phyloP scores from a whole-genome alignment of 768 basidiomycete species.

The Lactarius akahatsu region DNA sequence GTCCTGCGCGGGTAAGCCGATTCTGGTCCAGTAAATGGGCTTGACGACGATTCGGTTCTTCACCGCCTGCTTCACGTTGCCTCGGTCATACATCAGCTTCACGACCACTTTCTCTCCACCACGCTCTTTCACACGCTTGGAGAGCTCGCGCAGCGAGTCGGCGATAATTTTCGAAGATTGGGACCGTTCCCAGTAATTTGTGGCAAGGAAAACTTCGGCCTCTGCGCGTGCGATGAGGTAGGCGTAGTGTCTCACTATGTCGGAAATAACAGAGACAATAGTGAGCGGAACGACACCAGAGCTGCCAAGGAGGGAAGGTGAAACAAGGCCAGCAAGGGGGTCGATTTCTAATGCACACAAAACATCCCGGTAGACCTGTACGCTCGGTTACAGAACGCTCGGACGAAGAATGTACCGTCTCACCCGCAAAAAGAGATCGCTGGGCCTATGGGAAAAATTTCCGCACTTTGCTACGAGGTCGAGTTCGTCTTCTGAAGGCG shows the following conservation, averaged over 20 bases:
- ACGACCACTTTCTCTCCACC: conserved; percentile 51
- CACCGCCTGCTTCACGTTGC: conserved; percentile 51
- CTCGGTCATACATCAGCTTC: conserved; percentile 71
- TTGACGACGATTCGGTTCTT: conserved; percentile 49
- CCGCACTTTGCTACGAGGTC: conserved; percentile 50
- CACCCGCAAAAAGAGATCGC: conserved; percentile 61
- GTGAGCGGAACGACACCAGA: conserved; percentile 62
- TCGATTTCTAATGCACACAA: conserved; percentile 55
- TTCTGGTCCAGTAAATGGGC: conserved; percentile 45
- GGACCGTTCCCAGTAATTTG: conserved; percentile 60
- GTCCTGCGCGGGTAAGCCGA: conserved; percentile 51
- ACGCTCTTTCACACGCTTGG: conserved; percentile 45
- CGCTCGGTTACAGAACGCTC: not conserved
- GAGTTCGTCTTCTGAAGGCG: conserved; percentile 37
- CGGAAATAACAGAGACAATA: conserved; percentile 65
- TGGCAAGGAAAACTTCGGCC: conserved; percentile 64
- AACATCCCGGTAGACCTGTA: conserved; percentile 62
- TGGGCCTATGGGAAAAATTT: conserved; percentile 52
- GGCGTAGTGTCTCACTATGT: conserved; percentile 70
- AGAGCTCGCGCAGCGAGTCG: conserved; percentile 39
- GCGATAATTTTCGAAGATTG: conserved; percentile 51
- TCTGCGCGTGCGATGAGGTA: conserved; percentile 60
- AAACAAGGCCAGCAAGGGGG: conserved; percentile 55
- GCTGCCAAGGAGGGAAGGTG: conserved; percentile 61
- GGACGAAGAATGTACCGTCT: conserved; percentile 22